Evolutionary conservation across 2,329 filamentous ascomycete genomes (phyloP).

Genomic region (Penicillium olsonii): DNA sequence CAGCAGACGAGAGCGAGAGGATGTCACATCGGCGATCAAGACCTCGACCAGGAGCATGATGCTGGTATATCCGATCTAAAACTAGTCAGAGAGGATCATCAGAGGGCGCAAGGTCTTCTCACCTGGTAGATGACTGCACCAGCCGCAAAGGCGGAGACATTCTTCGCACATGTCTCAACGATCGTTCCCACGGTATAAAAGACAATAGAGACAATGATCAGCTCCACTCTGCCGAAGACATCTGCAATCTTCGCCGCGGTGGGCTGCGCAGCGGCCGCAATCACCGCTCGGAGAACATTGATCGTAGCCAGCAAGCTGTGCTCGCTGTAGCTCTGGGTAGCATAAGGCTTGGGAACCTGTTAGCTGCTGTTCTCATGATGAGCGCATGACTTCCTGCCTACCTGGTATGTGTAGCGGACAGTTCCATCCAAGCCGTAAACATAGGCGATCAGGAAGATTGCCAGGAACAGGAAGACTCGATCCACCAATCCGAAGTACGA

Average conservation of each 20-base stretch:
- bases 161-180: conserved; percentile 55
- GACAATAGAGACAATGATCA: conserved; percentile 56
- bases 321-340: conserved; percentile 52
- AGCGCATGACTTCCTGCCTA: conserved; percentile 7
- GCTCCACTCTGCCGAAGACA: conserved; percentile 63
- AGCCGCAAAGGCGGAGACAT: conserved; percentile 55
- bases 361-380: neutral
- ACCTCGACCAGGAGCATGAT: conserved; percentile 64
- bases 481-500: conserved; percentile 55
- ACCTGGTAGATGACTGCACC: conserved; percentile 62
- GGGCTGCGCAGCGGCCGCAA: conserved; percentile 60
- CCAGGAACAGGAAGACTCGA: conserved; percentile 59
- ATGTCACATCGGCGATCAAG: conserved; percentile 65
- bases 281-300: conserved; percentile 59
- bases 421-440: conserved; percentile 63
- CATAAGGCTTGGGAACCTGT: conserved; percentile 45
- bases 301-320: conserved; percentile 62
- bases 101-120: neutral
- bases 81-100: neutral
- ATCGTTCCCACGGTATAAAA: conserved; percentile 61
- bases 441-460: conserved; percentile 65
- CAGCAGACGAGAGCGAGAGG: conserved; percentile 62
- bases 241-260: conserved; percentile 64
- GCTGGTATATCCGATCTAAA: conserved; percentile 61
- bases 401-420: conserved; percentile 54